Evolutionary conservation across 495 filamentous ascomycete species (phyloP).

Genomic region (Aspergillus sparsus): DNA sequence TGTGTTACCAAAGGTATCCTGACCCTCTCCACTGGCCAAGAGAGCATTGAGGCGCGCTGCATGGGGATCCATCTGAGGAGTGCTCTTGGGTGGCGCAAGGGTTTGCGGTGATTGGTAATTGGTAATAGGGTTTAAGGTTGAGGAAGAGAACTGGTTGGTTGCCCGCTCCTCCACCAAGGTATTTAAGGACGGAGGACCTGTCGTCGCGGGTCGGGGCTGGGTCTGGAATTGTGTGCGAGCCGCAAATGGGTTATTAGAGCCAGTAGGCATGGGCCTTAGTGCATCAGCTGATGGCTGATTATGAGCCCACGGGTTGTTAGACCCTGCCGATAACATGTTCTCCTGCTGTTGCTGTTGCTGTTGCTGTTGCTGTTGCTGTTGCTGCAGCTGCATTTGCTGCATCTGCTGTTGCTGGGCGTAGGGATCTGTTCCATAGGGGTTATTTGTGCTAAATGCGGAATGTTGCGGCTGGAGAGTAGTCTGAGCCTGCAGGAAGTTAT

Average conservation of each 20-base stretch:
- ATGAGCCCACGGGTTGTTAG: constrained; percentile 75
- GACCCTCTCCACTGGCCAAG: constrained; percentile 80
- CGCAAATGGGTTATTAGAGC: constrained; percentile 97
- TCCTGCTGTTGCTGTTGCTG: constrained; percentile 51
- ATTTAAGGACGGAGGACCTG: constrained; percentile 64
- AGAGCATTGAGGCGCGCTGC: constrained; percentile 89
- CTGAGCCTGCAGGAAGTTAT: constrained; percentile 54
- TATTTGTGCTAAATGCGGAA: constrained; percentile 67
- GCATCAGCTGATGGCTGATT: constrained; percentile 42
- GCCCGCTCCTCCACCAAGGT: constrained; percentile 71
- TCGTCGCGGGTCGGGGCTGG: constrained; percentile 56
- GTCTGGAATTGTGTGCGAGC: constrained; percentile 55
- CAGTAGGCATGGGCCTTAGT: constrained; percentile 64
- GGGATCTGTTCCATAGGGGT: constrained; percentile 64
- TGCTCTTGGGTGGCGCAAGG: constrained; percentile 43
- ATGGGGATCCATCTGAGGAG: constrained; percentile 63
- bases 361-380: constrained; percentile 14
- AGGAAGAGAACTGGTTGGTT: constrained; percentile 52
- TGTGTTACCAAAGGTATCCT: constrained; percentile 96
- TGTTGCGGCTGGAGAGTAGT: constrained; percentile 66
- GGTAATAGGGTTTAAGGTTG: constrained; percentile 48
- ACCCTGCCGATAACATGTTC: constrained; percentile 65
- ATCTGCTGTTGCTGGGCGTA: constrained; percentile 51
- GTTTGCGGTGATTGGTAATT: constrained; percentile 48
- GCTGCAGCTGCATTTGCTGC: constrained; percentile 48